Evolutionary conservation across 352 stramenopile species (phyloP).

Genomic region (Hyphochytrium catenoides): DNA sequence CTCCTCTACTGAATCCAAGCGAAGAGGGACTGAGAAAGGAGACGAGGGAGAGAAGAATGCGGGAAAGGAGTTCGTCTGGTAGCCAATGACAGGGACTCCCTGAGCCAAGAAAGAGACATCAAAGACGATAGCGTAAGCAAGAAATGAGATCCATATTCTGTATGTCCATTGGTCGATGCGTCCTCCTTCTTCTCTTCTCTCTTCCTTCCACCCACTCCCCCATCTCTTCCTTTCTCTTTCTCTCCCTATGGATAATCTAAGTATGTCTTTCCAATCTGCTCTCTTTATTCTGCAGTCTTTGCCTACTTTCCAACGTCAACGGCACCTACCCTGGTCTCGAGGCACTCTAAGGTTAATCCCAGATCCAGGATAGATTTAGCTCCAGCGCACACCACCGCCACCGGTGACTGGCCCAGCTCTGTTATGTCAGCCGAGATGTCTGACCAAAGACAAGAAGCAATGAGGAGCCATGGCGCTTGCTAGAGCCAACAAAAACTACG

Average conservation of each 20-base stretch:
- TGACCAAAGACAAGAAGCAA: conserved; percentile 10
- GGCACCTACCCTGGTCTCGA: conserved; percentile 69
- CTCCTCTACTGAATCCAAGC: conserved; percentile 53
- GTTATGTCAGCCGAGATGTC: conserved; percentile 89
- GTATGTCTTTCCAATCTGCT: no score
- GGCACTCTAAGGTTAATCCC: conserved; percentile 77
- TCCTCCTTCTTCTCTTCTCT: no score
- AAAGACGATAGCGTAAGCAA: background rate
- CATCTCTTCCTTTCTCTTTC: no score
- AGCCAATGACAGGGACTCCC: conserved; percentile 77
- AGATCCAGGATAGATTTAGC: conserved; percentile 98
- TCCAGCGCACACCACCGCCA: conserved; percentile 90
- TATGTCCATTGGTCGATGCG: no score
- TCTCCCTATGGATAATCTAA: no score
- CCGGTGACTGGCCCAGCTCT: conserved; percentile 78
- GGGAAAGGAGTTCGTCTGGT: conserved; percentile 79
- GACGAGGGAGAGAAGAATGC: conserved; percentile 91
- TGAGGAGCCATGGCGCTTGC: background rate
- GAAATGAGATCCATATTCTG: background rate
- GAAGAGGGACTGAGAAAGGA: conserved; percentile 45
- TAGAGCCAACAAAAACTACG: no score
- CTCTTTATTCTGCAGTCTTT: no score
- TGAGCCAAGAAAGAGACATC: conserved; percentile 12
- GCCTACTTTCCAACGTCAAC: no score
- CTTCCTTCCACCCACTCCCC: no score